phyloP scores from a whole-genome alignment of 2,329 filamentous ascomycete genomes.

The Pseudogymnoascus sp. region DNA sequence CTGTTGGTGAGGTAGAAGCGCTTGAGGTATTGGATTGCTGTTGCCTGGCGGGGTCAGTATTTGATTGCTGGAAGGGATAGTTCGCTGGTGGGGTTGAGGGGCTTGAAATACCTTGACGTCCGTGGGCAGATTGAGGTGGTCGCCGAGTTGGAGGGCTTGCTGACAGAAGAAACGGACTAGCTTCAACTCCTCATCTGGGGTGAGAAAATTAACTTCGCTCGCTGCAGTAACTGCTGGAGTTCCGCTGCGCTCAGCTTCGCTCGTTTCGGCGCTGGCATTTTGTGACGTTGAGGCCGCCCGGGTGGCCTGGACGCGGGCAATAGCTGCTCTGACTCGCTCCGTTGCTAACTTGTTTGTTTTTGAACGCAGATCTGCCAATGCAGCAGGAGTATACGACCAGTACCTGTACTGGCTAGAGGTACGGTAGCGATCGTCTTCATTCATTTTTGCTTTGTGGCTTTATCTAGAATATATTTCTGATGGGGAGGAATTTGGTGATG shows the following conservation, averaged over 20 bases:
- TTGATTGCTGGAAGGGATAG: slow-evolving; percentile 35
- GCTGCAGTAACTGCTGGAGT: slow-evolving; percentile 18
- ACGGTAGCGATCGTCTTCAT: slow-evolving; percentile 84
- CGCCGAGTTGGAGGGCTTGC: slow-evolving; percentile 49
- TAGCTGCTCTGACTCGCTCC: slow-evolving; percentile 54
- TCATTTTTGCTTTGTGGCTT: slow-evolving; percentile 16
- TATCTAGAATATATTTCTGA: background rate
- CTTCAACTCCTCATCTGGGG: slow-evolving; percentile 71
- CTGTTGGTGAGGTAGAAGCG: slow-evolving; percentile 96
- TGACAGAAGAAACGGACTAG: slow-evolving; percentile 74
- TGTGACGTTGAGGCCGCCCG: slow-evolving; percentile 26
- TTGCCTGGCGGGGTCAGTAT: slow-evolving; percentile 21
- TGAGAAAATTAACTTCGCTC: slow-evolving; percentile 67
- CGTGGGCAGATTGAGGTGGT: slow-evolving; percentile 53
- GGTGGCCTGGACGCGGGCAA: slow-evolving; percentile 40
- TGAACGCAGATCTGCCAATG: slow-evolving; percentile 63
- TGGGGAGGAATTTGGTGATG: background rate
- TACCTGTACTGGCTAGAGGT: slow-evolving; percentile 82
- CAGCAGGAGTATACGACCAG: slow-evolving; percentile 80
- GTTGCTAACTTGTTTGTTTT: slow-evolving; percentile 75
- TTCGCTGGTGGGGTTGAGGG: slow-evolving; percentile 47
- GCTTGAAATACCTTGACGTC: slow-evolving; percentile 53
- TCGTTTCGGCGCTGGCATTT: slow-evolving; percentile 20
- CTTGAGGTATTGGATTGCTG: slow-evolving; percentile 58
- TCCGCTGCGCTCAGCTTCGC: slow-evolving; percentile 30